Evolutionary conservation across 2,329 filamentous ascomycete species (phyloP).

Genomic region (Alternaria alternata): DNA sequence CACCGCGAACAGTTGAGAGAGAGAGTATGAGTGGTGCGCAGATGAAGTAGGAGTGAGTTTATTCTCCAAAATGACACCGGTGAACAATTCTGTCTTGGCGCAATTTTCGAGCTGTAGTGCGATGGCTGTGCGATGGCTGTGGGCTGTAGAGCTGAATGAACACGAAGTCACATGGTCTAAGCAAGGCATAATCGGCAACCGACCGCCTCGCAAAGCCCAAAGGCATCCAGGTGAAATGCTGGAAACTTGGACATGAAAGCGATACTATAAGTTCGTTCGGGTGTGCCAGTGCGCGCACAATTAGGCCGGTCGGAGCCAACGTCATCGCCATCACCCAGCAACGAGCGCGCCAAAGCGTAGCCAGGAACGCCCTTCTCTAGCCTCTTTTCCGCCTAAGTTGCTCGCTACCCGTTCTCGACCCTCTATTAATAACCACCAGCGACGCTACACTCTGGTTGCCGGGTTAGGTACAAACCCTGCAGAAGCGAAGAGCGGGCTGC

Average conservation of each 20-base stretch:
- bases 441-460: conserved; percentile 13
- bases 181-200: background rate
- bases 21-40: background rate
- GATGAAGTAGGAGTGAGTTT: background rate
- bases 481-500: conserved; percentile 9
- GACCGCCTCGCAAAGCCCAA: background rate
- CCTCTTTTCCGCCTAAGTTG: background rate
- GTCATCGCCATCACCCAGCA: conserved; percentile 4
- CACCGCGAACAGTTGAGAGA: background rate
- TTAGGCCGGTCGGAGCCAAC: background rate
- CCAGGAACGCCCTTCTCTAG: conserved; percentile 1
- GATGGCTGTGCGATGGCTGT: conserved; percentile 1
- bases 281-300: background rate
- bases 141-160: conserved; percentile 7
- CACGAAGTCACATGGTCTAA: background rate
- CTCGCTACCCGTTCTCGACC: background rate
- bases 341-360: background rate
- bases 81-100: background rate
- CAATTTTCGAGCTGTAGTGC: background rate
- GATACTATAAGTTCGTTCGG: background rate
- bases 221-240: background rate
- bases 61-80: background rate
- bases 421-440: conserved; percentile 15
- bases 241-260: background rate
- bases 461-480: conserved; percentile 15